A percentile compares a stretch with the other conserved stretches of the same genome.
These are phyloP conservation scores for Massariosphaeria phaeospora DNA, from an alignment of 495 filamentous ascomycete species.

Conservation along the genomic window DNA sequence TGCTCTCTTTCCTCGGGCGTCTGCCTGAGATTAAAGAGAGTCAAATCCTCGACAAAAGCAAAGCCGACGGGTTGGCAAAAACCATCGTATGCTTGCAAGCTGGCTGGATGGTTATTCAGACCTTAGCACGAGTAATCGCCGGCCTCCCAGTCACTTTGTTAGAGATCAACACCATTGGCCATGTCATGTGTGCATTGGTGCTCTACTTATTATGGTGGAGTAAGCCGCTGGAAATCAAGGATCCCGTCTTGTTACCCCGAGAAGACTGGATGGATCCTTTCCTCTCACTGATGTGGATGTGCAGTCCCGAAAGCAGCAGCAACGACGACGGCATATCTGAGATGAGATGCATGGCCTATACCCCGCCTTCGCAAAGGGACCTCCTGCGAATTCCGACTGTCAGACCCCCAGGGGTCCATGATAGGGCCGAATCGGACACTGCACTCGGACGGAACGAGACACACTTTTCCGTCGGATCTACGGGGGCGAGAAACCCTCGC, in stretches of 20 bases:
- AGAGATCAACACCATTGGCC: constrained; percentile 25
- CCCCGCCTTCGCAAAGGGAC: background rate
- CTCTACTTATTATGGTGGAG: constrained; percentile 20
- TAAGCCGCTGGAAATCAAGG: constrained; percentile 21
- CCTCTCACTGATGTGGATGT: constrained; percentile 19
- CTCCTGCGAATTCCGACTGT: background rate
- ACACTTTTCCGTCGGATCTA: constrained; percentile 14
- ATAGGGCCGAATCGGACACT: background rate
- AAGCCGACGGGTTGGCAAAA: constrained; percentile 19
- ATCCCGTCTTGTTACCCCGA: constrained; percentile 1
- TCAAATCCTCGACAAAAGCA: constrained; percentile 16
- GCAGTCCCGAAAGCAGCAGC: constrained; percentile 7
- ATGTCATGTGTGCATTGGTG: constrained; percentile 20
- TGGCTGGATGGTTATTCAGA: constrained; percentile 23
- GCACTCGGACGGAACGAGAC: constrained; percentile 1
- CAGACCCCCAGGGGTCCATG: background rate
- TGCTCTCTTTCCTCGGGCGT: constrained; percentile 15
- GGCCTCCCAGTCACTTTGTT: constrained; percentile 11
- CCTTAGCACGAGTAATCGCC: constrained; percentile 5
- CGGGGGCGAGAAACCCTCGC: background rate
- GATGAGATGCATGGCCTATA: constrained; percentile 21
- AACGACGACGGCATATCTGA: constrained; percentile 8
- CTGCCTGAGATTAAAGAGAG: constrained; percentile 8
- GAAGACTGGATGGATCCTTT: constrained; percentile 19
- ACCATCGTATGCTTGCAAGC: constrained; percentile 18